Base-by-base conservation (phyloP, 495 filamentous ascomycete species). In the Aspergillus campestris region DNA sequence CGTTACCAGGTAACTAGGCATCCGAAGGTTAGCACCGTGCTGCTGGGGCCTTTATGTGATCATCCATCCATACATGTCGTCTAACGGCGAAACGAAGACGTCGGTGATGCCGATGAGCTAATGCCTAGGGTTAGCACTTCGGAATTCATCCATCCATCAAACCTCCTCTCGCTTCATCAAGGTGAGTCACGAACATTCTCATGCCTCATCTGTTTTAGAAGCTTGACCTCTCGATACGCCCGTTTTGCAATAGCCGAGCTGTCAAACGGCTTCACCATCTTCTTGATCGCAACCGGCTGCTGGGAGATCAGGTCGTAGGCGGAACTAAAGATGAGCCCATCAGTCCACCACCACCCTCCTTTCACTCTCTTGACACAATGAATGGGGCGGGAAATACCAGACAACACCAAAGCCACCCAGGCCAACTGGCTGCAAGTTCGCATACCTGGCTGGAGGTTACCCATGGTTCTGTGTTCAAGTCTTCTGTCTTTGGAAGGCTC, bases 201-300 rank as follows among this genome's bases (percentile, higher is more conserved):
- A 65, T 98, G 92, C 51, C 81, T 84, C 34, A 98, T 71, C 58
- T 97, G 94, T 72, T 97, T 98, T 51, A 98, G 69, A 44, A 98
- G 77, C 76, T 97, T 98, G 63, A 98, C 74, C 61, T 98, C 92
- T 47, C 92, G 82, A 60, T 97, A 98, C 24, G 94, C 96, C 53
- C 92, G 76, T 75, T 98, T 97, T 9, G 92, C 90, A 37, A 97
- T 70, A 29, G 96, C 90, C 7, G 91, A 87, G 8, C 89, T 97
- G 74, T 87, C 91, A 70, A 98, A 98, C 3, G 92, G 92, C 75
- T 96, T 97, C 92, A 98, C 96, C 62, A 98, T 98, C 75, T 98
- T 98, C 78, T 98, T 98, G 60, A 98, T 87, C 12, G 92, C 92
- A 42, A 98, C 92, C 59, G 85, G 82, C 62, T 94, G 88, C 56